Percentiles rank a stretch among this genome's conserved stretches.
phyloP scores from a whole-genome alignment of 495 filamentous ascomycete genomes.

The Trichocladium uniseriatum region DNA sequence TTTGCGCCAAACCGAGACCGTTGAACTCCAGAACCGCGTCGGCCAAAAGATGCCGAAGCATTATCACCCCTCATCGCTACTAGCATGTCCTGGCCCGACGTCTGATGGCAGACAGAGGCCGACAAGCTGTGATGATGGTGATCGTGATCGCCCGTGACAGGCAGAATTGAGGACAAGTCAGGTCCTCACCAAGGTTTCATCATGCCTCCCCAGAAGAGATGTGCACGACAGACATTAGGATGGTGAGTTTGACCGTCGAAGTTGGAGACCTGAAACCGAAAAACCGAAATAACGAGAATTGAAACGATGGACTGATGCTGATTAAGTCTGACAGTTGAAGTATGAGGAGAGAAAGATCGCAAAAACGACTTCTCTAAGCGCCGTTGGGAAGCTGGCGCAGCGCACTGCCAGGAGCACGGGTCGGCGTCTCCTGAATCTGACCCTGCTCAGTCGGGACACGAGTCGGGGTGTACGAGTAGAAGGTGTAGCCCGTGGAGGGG shows the following conservation, averaged over 20 bases:
- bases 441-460: neutral
- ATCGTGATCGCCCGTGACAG: conserved; percentile 2
- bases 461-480: conserved; percentile 1
- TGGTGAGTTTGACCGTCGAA: neutral
- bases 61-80: neutral
- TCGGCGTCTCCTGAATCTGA: neutral
- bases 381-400: neutral
- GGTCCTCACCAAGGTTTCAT: neutral
- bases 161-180: neutral
- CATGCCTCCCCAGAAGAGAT: neutral
- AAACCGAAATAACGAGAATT: neutral
- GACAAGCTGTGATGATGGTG: neutral
- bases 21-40: neutral
- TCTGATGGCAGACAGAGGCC: neutral
- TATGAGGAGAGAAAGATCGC: neutral
- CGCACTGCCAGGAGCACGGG: neutral
- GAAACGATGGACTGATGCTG: conserved; percentile 1
- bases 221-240: neutral
- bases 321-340: conserved; percentile 2
- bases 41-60: neutral
- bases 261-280: neutral
- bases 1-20: neutral
- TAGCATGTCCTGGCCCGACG: neutral
- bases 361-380: neutral
- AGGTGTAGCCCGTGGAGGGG: conserved; percentile 1